A percentile compares a stretch with the other conserved stretches of the same genome.
Conservation (phyloP, 2,329 filamentous ascomycete genomes). For the Alternaria gansuensis region DNA sequence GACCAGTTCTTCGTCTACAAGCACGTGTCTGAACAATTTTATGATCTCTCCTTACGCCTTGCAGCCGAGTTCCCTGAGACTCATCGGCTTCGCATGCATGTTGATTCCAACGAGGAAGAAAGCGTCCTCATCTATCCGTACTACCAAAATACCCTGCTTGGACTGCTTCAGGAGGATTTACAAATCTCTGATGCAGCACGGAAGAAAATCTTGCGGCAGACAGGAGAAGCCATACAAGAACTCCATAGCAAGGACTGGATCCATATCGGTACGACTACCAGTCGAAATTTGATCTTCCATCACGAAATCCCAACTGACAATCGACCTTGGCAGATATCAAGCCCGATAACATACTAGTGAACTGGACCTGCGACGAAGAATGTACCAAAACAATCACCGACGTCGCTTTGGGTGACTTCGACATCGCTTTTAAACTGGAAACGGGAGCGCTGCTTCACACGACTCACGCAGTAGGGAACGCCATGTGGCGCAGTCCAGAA, state of each 20-base stretch:
- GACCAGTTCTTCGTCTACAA: slow-evolving; percentile 49
- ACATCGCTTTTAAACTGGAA: slow-evolving; percentile 49
- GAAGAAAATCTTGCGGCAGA: slow-evolving; percentile 47
- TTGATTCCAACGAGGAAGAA: slow-evolving; percentile 50
- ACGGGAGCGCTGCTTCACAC: slow-evolving; percentile 35
- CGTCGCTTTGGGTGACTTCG: slow-evolving; percentile 51
- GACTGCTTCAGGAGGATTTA: slow-evolving; percentile 45
- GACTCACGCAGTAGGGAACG: slow-evolving; percentile 49
- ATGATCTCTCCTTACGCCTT: slow-evolving; percentile 46
- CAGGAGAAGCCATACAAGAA: slow-evolving; percentile 50
- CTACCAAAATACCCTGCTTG: slow-evolving; percentile 47
- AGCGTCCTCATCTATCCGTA: slow-evolving; percentile 50
- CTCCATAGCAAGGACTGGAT: slow-evolving; percentile 52
- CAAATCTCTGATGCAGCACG: slow-evolving; percentile 42
- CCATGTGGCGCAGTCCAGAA: slow-evolving; percentile 55
- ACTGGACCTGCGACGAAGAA: slow-evolving; percentile 48
- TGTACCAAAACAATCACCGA: slow-evolving; percentile 46
- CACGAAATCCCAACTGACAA: slow-evolving; percentile 31
- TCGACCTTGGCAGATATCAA: slow-evolving; percentile 50
- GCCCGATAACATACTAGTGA: slow-evolving; percentile 52
- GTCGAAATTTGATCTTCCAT: slow-evolving; percentile 22
- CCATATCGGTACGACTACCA: slow-evolving; percentile 44
- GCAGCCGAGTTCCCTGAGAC: slow-evolving; percentile 45
- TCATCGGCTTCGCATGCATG: slow-evolving; percentile 50
- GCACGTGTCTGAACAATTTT: slow-evolving; percentile 44